Evolutionary conservation across 1,284 basidiomycete species (phyloP), one percentile per base, ranked within the genome.

Genomic region (Singerocomus rubriflavus): DNA sequence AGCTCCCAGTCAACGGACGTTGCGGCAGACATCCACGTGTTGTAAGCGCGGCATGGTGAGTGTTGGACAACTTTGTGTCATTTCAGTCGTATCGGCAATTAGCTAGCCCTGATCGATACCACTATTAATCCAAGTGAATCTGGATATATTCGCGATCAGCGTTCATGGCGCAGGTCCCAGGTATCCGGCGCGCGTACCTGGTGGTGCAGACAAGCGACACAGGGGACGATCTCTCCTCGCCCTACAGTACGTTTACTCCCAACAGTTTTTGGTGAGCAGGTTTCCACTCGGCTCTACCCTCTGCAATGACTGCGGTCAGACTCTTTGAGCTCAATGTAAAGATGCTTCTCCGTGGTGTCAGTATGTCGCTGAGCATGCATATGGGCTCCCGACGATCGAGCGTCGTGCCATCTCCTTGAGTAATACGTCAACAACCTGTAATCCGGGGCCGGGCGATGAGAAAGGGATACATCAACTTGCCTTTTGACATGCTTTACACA

Each of bases 1-100:
- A 85, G 45, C 74, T 80, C 17, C 82, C 82, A 5, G 82, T 21
- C 80, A 4, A 60, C 68, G 83, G 2, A 65, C 72, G 25, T 34
- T 16, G 30, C 17, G 5, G 27, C 32, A 14, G 85, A 88, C 63
- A 79, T 89, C 34, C 65, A 80, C 6, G 67, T 73, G 43, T 73
- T 73, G 48, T 80, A 80, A 1, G 53, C 67, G n/a, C 21, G 21
- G 21, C 21, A 21, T 21, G 21, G 21, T 21, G 21, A 21, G 21
- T 21, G 21, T 10, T 43, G 40, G 41, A 37, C 37, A 38, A 35
- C 17, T 29, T 46, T 29, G 35, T 32, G n/a, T 39, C 33, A 21
- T 35, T 39, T 57, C 43, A 30, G 25, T 46, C 6, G 25, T 32
- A 14, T 46, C 35, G 21, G 7, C 31, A 10, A 34, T 21, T 21